Base-by-base conservation (phyloP, 2,329 filamentous ascomycete species). In the Paecilomyces fulvus region DNA sequence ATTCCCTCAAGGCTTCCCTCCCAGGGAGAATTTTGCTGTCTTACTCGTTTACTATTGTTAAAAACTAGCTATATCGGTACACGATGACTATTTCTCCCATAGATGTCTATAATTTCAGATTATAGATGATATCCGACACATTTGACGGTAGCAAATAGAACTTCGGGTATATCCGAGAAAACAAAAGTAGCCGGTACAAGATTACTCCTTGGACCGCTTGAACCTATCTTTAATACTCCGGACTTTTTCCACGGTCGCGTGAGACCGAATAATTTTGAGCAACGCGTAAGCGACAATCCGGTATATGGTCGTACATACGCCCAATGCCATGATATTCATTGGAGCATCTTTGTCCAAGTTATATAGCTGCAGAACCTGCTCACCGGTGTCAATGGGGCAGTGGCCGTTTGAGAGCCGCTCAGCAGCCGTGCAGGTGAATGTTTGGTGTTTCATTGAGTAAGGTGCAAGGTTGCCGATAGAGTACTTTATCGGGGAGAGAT, bases 401-500 rank as follows among this genome's bases (percentile, higher is more conserved):
- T 66, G 67, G 0, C 87, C 87, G 55, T 82, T 70, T 0, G 80
- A 78, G 9, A 88, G 70, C 37, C 76, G 75, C 73, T 90, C 85
- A 8, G 69, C 72, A 1, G 80, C 77, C 1, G 77, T 79, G 67
- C 88, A 92, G 1, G 81, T 82, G 63, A 92, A 90, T 0, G 66
- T 56, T 6, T 89, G 79, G 0, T 77, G 79, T 6, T 78, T 72
- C 31, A 92, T 70, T 0, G 84, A 84, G 60, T 85, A 90, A 0
- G 83, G 82, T 0, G 84, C 84, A 43, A 92, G 72, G 31, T 87
- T 87, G 0, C 83, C 82, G 3, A 86, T 78, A 0, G 82, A 80
- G 65, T 90, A 92, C 54, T 88, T 85, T 54, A 89, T 79, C 0
- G 88, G 88, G n/a, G 72, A 74, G 21, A 91, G 78, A 67, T 89